Evolutionary conservation across 1,284 basidiomycete species (phyloP).

Genomic region (Ustilago curta): DNA sequence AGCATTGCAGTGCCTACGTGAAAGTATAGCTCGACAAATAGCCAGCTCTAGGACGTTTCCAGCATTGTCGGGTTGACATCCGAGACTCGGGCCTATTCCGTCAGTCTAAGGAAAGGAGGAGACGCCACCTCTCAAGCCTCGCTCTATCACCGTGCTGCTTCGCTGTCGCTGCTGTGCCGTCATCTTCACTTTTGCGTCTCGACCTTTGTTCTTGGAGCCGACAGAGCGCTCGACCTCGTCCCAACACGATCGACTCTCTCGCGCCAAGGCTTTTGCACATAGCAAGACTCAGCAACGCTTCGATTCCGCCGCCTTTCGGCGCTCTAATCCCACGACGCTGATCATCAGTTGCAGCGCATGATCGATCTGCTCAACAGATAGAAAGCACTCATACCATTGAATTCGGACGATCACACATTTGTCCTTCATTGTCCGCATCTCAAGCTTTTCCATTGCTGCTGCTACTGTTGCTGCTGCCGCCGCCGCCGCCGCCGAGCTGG

Average conservation of each 20-base stretch:
- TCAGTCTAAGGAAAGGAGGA: too few relatives aligned
- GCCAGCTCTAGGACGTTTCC: too few relatives aligned
- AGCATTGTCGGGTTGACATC: too few relatives aligned
- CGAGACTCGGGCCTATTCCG: too few relatives aligned
- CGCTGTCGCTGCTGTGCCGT: too few relatives aligned
- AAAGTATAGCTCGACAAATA: too few relatives aligned
- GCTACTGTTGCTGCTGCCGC: not conserved
- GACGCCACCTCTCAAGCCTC: too few relatives aligned
- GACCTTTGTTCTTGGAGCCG: too few relatives aligned
- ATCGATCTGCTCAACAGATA: not conserved
- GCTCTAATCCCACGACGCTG: not conserved
- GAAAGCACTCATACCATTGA: not conserved
- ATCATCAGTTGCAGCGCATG: not conserved
- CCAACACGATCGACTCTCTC: not conserved
- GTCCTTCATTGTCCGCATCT: not conserved
- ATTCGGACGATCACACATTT: not conserved
- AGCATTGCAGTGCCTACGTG: too few relatives aligned
- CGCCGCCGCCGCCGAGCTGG: too few relatives aligned
- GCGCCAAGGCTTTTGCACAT: not conserved
- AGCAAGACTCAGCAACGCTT: not conserved
- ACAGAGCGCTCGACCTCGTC: not conserved
- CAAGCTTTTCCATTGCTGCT: not conserved
- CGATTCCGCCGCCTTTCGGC: not conserved
- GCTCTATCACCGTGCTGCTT: too few relatives aligned
- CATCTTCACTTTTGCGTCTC: too few relatives aligned